Evolutionary conservation across 495 filamentous ascomycete genomes (phyloP).

Genomic region (Annulohypoxylon bovei): DNA sequence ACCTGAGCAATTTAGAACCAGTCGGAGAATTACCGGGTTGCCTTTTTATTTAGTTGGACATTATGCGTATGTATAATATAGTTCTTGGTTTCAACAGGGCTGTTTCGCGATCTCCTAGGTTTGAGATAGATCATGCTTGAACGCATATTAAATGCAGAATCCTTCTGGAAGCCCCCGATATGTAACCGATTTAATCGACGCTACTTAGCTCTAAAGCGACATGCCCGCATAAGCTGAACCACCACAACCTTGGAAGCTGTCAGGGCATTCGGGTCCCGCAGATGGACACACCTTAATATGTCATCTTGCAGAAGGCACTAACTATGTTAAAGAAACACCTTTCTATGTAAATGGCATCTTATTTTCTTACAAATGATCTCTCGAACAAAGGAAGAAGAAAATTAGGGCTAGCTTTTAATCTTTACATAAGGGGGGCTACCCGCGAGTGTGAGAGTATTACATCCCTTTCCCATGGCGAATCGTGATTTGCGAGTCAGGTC

Average conservation of each 20-base stretch:
- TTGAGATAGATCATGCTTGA: conserved; percentile 27
- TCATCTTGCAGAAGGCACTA: conserved; percentile 6
- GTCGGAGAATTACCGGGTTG: conserved; percentile 19
- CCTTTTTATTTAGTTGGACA: conserved; percentile 11
- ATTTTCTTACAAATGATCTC: conserved; percentile 7
- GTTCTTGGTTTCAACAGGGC: conserved; percentile 17
- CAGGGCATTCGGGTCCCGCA: conserved; percentile 9
- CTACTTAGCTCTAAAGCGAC: conserved; percentile 1
- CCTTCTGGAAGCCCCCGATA: conserved; percentile 33
- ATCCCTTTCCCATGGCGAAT: conserved; percentile 4
- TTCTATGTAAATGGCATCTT: not conserved
- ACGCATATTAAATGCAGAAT: conserved; percentile 32
- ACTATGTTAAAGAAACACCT: not conserved
- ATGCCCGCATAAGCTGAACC: conserved; percentile 6
- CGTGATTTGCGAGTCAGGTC: conserved; percentile 27
- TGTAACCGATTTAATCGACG: not conserved
- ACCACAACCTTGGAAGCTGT: not conserved
- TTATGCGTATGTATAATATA: conserved; percentile 15
- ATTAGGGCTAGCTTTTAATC: not conserved
- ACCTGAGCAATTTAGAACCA: conserved; percentile 3
- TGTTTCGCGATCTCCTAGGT: conserved; percentile 13
- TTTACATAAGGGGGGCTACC: not conserved
- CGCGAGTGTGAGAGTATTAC: not conserved
- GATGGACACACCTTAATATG: conserved; percentile 15
- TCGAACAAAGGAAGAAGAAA: conserved; percentile 5